phyloP scores from a whole-genome alignment of 192 early-diverging fungal genomes.

The Backusella westeae region DNA sequence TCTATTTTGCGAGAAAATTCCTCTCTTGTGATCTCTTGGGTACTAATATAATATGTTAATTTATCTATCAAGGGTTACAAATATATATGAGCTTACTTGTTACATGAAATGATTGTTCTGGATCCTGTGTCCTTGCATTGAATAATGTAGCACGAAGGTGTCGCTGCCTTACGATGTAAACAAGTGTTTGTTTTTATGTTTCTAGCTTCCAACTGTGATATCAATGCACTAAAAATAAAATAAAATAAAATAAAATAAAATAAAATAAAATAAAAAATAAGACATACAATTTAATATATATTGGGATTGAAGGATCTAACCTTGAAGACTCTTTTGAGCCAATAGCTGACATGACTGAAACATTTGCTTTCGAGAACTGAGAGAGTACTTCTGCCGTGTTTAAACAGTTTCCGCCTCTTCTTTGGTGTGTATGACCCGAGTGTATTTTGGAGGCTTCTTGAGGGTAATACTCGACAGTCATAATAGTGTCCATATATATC shows the following conservation, averaged over 20 bases:
- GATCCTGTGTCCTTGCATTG: conserved; percentile 45
- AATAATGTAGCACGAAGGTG: conserved; percentile 55
- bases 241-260: too few relatives aligned
- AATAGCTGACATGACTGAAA: conserved; percentile 53
- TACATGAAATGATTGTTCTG: conserved; percentile 65
- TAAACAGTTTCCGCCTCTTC: conserved; percentile 63
- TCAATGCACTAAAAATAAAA: conserved; percentile 28
- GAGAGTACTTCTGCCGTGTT: conserved; percentile 57
- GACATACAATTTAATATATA: background rate
- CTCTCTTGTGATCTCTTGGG: conserved; percentile 54
- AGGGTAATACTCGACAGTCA: conserved; percentile 58
- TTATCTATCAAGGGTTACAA: background rate
- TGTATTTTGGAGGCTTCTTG: conserved; percentile 58
- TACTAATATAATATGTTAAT: conserved; percentile 25
- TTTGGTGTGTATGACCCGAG: conserved; percentile 54
- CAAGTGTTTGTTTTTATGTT: conserved; percentile 46
- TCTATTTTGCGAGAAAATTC: conserved; percentile 56
- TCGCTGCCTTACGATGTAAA: conserved; percentile 34
- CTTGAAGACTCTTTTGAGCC: conserved; percentile 43
- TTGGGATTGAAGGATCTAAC: conserved; percentile 3
- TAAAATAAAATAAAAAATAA: too few relatives aligned
- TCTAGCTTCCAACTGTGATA: conserved; percentile 35
- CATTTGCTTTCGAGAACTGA: conserved; percentile 42
- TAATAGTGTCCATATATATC: conserved; percentile 61
- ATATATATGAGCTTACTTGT: conserved; percentile 26